Base-by-base conservation (phyloP, 495 filamentous ascomycete genomes). In the Polyplosphaeria fusca region DNA sequence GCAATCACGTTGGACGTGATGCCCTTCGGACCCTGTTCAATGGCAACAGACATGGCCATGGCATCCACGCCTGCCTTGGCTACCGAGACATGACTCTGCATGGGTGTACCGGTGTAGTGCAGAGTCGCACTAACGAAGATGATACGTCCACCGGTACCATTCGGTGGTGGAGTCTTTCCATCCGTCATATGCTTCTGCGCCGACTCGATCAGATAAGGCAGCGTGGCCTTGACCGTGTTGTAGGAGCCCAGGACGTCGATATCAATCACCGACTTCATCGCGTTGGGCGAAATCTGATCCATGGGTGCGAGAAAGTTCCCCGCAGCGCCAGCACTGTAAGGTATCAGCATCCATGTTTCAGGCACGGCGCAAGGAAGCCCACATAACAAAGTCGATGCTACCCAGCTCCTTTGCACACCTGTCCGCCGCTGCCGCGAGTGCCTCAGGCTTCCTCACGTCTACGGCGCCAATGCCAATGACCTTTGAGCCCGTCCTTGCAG, bases 281-380 rank as follows among this genome's bases (percentile, higher is more conserved):
- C 93, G 67, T 96, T 96, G 40, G 86, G 71, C 1, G 81, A 86
- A 2, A 96, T 79, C 54, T 86, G 85, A 20, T 84, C 75, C 61
- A 97, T 88, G 1, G 92, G 86, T 4, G 92, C 86, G 20, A 98
- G 80, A 77, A 98, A 98, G 71, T 98, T 98, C 28, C 93, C 93
- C 12, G 93, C 93, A 25, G 93, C 93, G 45, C 93, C 93, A 32
- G 91, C 91, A 68, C 89, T 95, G 63, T 41, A 9, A n/a, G 4
- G 5, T 22, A 40, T 64, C 52, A 59, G 47, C 43, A 30, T 47
- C 28, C 16, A 4, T 43, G 24, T 26, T 41, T 28, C 54, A 13
- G 22, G 20, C 39, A 37, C 25, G 5, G 52, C 27, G 27, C 37
- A 49, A 47, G 44, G 52, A 45, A 5, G 68, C 81, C 52, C 74